phyloP scores from a whole-genome alignment of 306 rosid species.

The Alnus glutinosa region DNA sequence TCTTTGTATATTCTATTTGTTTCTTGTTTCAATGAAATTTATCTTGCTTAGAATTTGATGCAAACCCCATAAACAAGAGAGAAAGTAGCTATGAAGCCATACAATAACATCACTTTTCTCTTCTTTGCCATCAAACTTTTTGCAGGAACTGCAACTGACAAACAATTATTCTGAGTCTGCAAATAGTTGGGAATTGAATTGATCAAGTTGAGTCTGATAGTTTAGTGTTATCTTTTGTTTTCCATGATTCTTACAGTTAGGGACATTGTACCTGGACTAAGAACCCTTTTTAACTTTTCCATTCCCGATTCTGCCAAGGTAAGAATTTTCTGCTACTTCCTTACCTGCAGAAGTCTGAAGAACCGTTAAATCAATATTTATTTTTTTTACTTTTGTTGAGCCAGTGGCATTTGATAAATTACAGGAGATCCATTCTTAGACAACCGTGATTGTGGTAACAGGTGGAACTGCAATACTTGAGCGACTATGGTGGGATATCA shows the following conservation, averaged over 20 bases:
- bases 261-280: conserved; percentile 59
- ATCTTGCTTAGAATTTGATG: no score
- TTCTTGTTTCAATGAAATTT: no score
- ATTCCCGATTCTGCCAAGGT: conserved; percentile 62
- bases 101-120: not conserved
- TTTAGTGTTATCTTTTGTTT: conserved; percentile 25
- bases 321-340: conserved; percentile 10
- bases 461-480: conserved; percentile 60
- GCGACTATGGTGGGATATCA: conserved; percentile 43
- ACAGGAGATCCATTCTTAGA: conserved; percentile 3
- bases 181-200: not conserved
- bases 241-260: conserved; percentile 42
- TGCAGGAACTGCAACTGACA: not conserved
- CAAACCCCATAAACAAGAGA: no score
- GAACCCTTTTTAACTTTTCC: conserved; percentile 41
- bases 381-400: not conserved
- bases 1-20: no score
- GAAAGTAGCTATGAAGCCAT: not conserved
- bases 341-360: not conserved
- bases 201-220: not conserved
- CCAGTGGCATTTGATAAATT: not conserved
- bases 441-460: conserved; percentile 27
- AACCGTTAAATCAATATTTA: not conserved
- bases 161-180: not conserved
- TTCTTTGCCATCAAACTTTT: not conserved